A percentile compares a stretch with the other conserved stretches of the same genome.
Conservation (phyloP, 352 stramenopile species). For the Blastocystis sp. region DNA sequence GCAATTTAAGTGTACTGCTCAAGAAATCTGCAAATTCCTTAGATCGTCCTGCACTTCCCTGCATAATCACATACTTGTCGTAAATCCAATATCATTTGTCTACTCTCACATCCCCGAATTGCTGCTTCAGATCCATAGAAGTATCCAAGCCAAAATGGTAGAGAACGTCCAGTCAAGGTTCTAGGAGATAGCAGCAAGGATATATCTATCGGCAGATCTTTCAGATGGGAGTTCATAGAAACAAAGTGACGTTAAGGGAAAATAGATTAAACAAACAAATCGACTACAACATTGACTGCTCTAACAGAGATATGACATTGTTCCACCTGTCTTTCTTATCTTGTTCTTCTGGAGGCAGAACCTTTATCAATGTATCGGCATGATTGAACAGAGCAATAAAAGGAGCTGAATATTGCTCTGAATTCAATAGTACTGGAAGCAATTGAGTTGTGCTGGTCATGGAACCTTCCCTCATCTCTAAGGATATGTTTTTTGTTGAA, state of each 20-base stretch:
- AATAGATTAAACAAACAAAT: not conserved
- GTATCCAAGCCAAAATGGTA: slow-evolving; percentile 44
- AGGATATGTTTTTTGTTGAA: slow-evolving; percentile 47
- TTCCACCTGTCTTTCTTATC: not conserved
- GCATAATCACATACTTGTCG: slow-evolving; percentile 43
- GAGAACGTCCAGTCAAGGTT: not conserved
- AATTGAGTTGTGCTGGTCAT: not conserved
- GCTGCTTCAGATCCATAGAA: slow-evolving; percentile 24
- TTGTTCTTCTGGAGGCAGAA: too few species aligned
- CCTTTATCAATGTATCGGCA: not conserved
- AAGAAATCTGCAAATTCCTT: not conserved
- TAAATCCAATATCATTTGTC: not conserved
- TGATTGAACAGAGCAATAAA: not conserved
- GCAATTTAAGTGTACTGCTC: not conserved
- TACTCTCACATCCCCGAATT: slow-evolving; percentile 43
- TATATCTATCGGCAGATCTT: slow-evolving; percentile 10
- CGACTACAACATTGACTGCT: not conserved
- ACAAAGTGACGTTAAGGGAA: not conserved
- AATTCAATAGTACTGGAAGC: not conserved
- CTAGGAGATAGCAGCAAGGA: not conserved
- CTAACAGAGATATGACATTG: not conserved
- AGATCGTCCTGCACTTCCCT: slow-evolving; percentile 5
- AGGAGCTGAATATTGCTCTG: not conserved
- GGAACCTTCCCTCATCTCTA: not conserved
- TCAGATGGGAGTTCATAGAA: slow-evolving; percentile 17